phyloP scores from a whole-genome alignment of 495 filamentous ascomycete genomes.

The Aspergillus steynii region DNA sequence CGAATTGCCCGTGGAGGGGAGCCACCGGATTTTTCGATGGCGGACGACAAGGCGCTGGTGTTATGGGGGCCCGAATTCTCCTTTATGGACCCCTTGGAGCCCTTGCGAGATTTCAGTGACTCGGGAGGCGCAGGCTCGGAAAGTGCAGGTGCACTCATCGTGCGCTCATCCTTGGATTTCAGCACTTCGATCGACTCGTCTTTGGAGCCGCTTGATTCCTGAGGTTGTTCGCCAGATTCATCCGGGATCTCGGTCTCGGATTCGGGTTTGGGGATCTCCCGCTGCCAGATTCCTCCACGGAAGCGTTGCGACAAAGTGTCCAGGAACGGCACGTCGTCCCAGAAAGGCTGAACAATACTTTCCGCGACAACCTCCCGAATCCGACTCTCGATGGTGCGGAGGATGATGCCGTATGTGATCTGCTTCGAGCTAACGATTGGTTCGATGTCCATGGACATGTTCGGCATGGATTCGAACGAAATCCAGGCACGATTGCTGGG shows the following conservation, averaged over 20 bases:
- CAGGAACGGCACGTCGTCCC: constrained; percentile 92
- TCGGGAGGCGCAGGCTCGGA: constrained; percentile 27
- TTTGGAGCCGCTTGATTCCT: constrained; percentile 36
- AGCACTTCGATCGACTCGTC: constrained; percentile 32
- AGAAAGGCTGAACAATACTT: constrained; percentile 89
- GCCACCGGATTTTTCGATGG: constrained; percentile 35
- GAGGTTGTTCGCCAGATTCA: constrained; percentile 54
- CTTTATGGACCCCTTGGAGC: constrained; percentile 23
- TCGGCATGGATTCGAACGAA: constrained; percentile 86
- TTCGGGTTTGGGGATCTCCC: constrained; percentile 52
- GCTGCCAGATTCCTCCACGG: constrained; percentile 87
- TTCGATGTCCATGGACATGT: constrained; percentile 88
- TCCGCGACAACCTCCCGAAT: constrained; percentile 93
- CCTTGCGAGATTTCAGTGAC: constrained; percentile 37
- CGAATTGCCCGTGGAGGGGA: constrained; percentile 57
- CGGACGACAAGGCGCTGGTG: constrained; percentile 38
- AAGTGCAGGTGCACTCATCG: constrained; percentile 56
- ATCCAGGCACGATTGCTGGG: constrained; percentile 96
- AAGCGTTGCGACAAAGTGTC: constrained; percentile 72
- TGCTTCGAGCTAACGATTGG: constrained; percentile 94
- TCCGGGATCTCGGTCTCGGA: constrained; percentile 55
- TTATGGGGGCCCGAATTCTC: constrained; percentile 27
- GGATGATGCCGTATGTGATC: constrained; percentile 88
- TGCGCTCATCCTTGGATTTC: constrained; percentile 55
- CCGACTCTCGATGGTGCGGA: constrained; percentile 88